phyloP scores from a whole-genome alignment of 192 early-diverging fungal species.

The Bifiguratus adelaidae region DNA sequence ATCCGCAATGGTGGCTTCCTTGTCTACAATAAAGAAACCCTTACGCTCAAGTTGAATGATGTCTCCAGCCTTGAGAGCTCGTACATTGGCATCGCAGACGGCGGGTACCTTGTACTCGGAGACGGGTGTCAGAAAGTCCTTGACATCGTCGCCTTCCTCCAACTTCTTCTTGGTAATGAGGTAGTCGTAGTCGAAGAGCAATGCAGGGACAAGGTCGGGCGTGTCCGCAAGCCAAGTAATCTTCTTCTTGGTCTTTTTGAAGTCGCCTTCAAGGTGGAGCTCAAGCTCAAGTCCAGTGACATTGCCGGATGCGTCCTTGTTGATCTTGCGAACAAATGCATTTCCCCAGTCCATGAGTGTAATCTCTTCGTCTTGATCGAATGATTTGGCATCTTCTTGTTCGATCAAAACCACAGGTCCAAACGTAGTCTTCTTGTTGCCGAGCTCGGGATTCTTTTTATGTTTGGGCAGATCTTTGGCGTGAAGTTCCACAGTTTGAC shows the following conservation, averaged over 20 bases:
- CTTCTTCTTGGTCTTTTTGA: conserved; percentile 99
- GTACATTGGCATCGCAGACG: conserved; percentile 61
- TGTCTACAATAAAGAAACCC: conserved; percentile 93
- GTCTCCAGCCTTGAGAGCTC: conserved; percentile 41
- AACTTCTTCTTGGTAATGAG: conserved; percentile 97
- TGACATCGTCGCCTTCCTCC: conserved; percentile 81
- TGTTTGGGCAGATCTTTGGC: conserved; percentile 71
- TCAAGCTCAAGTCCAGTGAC: conserved; percentile 55
- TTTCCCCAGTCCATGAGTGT: conserved; percentile 99
- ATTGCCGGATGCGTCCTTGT: conserved; percentile 38
- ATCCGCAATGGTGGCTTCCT: conserved; percentile 27
- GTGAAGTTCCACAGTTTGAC: conserved; percentile 37
- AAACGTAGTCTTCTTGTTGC: conserved; percentile 76
- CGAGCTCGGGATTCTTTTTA: conserved; percentile 95
- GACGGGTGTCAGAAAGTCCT: conserved; percentile 72
- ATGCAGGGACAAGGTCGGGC: conserved; percentile 47
- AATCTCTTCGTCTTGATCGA: conserved; percentile 81
- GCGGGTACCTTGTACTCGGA: conserved; percentile 68
- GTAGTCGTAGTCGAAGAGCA: conserved; percentile 91
- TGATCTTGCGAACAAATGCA: conserved; percentile 72
- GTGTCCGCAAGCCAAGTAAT: conserved; percentile 83
- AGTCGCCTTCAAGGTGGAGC: conserved; percentile 88
- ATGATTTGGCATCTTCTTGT: conserved; percentile 73
- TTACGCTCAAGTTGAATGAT: conserved; percentile 96
- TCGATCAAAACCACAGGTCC: conserved; percentile 72